Percentiles rank a stretch among this genome's conserved stretches.
Evolutionary conservation across 2,329 filamentous ascomycete species (phyloP).

Genomic region (Aspergillus novofumigatus): DNA sequence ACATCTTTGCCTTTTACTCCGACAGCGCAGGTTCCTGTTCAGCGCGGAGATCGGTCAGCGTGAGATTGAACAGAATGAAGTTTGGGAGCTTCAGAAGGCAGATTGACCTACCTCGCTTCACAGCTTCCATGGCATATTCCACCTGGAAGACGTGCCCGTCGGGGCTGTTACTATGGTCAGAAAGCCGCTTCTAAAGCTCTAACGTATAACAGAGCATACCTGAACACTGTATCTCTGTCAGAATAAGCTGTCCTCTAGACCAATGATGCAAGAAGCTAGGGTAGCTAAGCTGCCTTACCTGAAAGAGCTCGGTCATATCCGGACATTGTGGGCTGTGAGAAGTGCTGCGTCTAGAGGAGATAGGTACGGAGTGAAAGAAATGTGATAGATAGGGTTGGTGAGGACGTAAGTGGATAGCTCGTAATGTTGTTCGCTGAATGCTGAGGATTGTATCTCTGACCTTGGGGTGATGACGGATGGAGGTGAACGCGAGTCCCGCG

Average conservation of each 20-base stretch:
- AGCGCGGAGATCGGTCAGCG: conserved; percentile 7
- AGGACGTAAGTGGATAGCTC: conserved; percentile 9
- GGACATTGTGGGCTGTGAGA: conserved; percentile 55
- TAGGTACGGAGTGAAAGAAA: neutral
- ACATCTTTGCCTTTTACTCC: conserved; percentile 94
- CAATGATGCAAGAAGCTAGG: conserved; percentile 23
- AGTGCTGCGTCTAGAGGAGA: neutral
- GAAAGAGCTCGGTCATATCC: conserved; percentile 99
- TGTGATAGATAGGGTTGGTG: conserved; percentile 2
- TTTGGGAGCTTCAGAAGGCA: conserved; percentile 9
- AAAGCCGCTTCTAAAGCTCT: conserved; percentile 15
- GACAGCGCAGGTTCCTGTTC: conserved; percentile 86
- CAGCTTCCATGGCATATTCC: conserved; percentile 97
- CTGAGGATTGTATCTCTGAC: conserved; percentile 9
- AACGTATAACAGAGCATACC: conserved; percentile 45
- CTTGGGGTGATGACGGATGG: conserved; percentile 22
- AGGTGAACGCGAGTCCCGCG: conserved; percentile 25
- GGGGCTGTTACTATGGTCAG: conserved; percentile 64
- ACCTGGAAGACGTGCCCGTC: conserved; percentile 99
- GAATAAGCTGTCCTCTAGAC: conserved; percentile 15
- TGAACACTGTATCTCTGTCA: conserved; percentile 69
- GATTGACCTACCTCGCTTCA: conserved; percentile 75
- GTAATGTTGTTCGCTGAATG: conserved; percentile 10
- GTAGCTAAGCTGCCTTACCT: conserved; percentile 59
- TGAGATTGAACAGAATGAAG: conserved; percentile 19